Evolutionary conservation across 2,329 filamentous ascomycete genomes (phyloP).

Genomic region (Monosporascus ibericus): DNA sequence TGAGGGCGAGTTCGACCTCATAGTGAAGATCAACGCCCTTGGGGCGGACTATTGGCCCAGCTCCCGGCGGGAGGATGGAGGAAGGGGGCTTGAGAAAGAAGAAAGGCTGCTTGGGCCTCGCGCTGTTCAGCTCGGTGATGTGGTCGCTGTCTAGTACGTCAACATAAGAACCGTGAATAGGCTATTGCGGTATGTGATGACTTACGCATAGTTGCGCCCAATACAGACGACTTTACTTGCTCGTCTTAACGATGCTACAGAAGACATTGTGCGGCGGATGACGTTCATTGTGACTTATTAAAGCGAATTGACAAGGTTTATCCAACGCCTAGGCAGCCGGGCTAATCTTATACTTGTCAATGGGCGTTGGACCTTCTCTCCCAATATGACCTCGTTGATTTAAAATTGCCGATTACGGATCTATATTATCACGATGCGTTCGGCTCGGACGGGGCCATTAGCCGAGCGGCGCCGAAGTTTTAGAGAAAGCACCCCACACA

Average conservation of each 20-base stretch:
- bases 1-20: slow-evolving; percentile 86
- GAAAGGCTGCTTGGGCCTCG: slow-evolving; percentile 87
- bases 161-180: background rate
- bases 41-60: slow-evolving; percentile 76
- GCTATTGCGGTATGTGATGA: background rate
- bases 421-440: background rate
- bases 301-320: background rate
- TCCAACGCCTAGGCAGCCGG: background rate
- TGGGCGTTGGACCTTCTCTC: too few relatives aligned
- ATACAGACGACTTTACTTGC: slow-evolving; percentile 84
- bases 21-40: slow-evolving; percentile 83
- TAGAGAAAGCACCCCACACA: background rate
- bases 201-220: slow-evolving; percentile 91
- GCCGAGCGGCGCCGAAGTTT: background rate
- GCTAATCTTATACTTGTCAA: too few relatives aligned
- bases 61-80: slow-evolving; percentile 72
- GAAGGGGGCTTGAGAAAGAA: slow-evolving; percentile 97
- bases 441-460: background rate
- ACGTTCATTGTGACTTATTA: slow-evolving; percentile 22
- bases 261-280: slow-evolving; percentile 30
- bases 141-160: slow-evolving; percentile 61
- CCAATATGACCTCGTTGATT: too few relatives aligned
- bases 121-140: slow-evolving; percentile 84
- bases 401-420: background rate
- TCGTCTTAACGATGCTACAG: slow-evolving; percentile 43